These are phyloP conservation scores for Cucumis melo DNA, from an alignment of 306 rosid species.

Conservation along the genomic window DNA sequence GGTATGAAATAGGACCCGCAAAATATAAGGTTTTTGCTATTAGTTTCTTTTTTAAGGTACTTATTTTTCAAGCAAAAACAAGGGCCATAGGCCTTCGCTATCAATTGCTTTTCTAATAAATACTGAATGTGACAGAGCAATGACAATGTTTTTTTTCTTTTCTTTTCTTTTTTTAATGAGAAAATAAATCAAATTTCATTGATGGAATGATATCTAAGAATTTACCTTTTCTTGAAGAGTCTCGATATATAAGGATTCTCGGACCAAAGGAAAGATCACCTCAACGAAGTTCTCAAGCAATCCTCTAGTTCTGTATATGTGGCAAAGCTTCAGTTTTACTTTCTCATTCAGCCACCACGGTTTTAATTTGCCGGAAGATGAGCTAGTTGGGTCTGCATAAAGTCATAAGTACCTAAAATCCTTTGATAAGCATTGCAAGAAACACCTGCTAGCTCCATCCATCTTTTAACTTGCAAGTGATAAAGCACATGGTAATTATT, in stretches of 20 bases:
- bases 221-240: conserved; percentile 26
- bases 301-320: conserved; percentile 30
- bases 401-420: not conserved
- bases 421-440: not conserved
- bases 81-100: not conserved
- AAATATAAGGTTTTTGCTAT: not conserved
- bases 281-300: conserved; percentile 33
- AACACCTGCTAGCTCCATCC: not conserved
- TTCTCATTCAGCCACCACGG: conserved; percentile 66
- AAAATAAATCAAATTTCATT: no score
- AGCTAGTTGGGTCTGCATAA: conserved; percentile 39
- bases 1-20: not conserved
- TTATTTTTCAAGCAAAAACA: not conserved
- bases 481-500: conserved; percentile 4
- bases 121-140: no score
- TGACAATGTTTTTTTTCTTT: no score
- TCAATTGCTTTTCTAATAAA: no score
- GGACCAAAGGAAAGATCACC: conserved; percentile 25
- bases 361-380: conserved; percentile 34
- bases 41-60: not conserved
- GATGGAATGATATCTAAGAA: no score
- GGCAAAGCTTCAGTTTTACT: conserved; percentile 31
- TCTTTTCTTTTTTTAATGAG: no score
- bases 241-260: conserved; percentile 27
- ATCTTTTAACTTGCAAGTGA: conserved; percentile 8